Base-by-base conservation (phyloP, 345 rosid genomes). In the Eucalyptus cloeziana region DNA sequence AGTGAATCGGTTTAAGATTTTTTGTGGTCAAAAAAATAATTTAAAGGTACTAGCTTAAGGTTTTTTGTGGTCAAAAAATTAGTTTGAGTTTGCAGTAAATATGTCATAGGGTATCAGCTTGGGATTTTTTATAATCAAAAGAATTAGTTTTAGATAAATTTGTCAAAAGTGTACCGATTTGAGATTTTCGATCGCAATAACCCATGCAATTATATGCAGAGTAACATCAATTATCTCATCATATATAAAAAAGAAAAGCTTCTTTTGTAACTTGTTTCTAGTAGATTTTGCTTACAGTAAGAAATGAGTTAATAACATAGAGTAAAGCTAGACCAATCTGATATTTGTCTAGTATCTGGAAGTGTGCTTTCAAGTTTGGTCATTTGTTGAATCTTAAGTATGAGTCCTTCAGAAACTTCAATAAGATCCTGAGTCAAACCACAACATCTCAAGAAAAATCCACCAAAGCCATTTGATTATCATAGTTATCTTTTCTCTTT, bases 131-230 rank as follows among this genome's bases (percentile, higher is more conserved):
- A 52, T 52, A 52, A 3, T 52, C 1, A 52, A 52, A 51, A 19
- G 7, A 52, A 52, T 19, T 21, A 52, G 2, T 52, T 52, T 21
- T 52, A 17, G 10, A 4, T 52, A 52, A 52, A 52, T 19, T 52
- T 21, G 25, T 52, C 4, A 52, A 0, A 21, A 3, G 10, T 52
- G 2, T 52, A 52, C 5, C 1, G 9, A 7, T 52, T 21, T 3
- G 10, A 7, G 25, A 0, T 19, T 52, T 52, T 52, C 2, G 1
- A 52, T 19, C 24, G 10, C 58, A 52, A 52, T 52, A 52, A 52
- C 58, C 25, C 58, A 52, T 27, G 4, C 37, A 31, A 67, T 31
- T 67, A 31, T 69, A 7, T 33, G 80, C 4, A 3, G 1, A 33
- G 44, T 69, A 33, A 33, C 4, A 33, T 33, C 43, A 16, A 16